Evolutionary conservation across 139 green algal species (phyloP).

Genomic region (Eudorina sp.): DNA sequence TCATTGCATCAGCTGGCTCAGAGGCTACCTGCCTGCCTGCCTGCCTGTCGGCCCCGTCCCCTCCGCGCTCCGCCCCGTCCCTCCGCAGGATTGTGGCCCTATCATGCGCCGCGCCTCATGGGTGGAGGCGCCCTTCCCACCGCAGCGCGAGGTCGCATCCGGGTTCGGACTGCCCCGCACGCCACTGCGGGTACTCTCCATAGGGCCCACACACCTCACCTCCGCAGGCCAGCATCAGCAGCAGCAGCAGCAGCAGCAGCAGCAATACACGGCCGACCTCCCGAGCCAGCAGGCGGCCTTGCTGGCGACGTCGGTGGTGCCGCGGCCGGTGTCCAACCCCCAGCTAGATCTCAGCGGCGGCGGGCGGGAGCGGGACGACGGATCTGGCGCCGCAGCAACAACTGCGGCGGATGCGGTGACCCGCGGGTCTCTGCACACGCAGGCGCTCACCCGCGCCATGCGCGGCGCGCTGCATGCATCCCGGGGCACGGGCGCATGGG

Average conservation of each 20-base stretch:
- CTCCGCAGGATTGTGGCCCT: neutral
- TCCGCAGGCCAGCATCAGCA: neutral
- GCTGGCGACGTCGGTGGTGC: neutral
- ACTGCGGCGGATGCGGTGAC: neutral
- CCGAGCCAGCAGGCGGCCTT: neutral
- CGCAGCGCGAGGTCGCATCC: neutral
- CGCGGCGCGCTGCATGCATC: too few relatives aligned
- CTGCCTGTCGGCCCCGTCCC: neutral
- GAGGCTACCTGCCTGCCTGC: neutral
- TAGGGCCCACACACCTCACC: neutral
- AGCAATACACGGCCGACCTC: neutral
- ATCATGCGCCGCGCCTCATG: constrained; percentile 30
- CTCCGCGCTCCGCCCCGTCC: neutral
- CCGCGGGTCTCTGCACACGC: neutral
- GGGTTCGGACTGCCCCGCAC: constrained; percentile 33
- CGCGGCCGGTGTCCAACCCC: too few relatives aligned
- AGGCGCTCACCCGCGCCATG: too few relatives aligned
- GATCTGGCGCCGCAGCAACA: neutral
- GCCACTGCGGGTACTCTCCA: constrained; percentile 7
- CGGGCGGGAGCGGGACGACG: neutral
- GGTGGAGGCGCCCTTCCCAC: neutral
- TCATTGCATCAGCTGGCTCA: neutral
- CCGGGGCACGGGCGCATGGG: too few relatives aligned
- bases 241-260: neutral
- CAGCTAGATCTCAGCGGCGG: too few relatives aligned